Base-by-base conservation (phyloP, 139 green algal species). In the Coelastrella sp. region DNA sequence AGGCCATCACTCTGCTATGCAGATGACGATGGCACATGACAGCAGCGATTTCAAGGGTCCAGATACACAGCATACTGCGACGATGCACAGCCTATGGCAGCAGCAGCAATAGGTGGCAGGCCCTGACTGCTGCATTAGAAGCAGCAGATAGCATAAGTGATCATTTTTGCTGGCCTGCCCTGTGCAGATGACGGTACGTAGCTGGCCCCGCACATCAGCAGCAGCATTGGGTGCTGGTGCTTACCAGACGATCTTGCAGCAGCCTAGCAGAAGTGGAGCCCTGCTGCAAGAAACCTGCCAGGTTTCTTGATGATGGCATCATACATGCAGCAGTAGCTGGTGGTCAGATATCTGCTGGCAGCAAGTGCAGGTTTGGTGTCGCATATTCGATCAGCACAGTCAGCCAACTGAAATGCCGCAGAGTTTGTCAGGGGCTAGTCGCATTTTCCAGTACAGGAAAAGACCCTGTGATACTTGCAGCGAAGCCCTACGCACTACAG, bases 1-100 rank as follows among this genome's bases (percentile, higher is more conserved):
- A 57, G 68, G 84, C 84, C 68, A 15, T 60, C 66, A 25, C 66
- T 27, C n/a, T 88, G 84, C 84, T 57, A 22, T 68, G 84, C 84
- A 88, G 84, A 88, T 88, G 84, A 88, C 58, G 84, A 88, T 68
- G 84, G 84, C 22, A 88, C 84, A 88, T 88, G 22, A 88, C 24
- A 49, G 58, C 58, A 56, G 17, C 24, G 20, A 20, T 57, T 6
- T 19, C 12, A 19, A 84, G 57, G 49, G 17, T 25, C 49, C 17
- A 60, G 8, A 82, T n/a, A 7, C 9, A 61, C 20, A 10, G 24
- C 75, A 82, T 19, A 61, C 75, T 20, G 7, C 17, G 11, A 35
- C 58, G 35, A 59, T 63, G 81, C 8, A 58, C 57, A 49, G 35
- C 35, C 25, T 59, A n/a, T 20, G 10, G 24, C 24, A 76, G n/a